phyloP scores from a whole-genome alignment of 495 filamentous ascomycete species.

The Xylaria castorea region DNA sequence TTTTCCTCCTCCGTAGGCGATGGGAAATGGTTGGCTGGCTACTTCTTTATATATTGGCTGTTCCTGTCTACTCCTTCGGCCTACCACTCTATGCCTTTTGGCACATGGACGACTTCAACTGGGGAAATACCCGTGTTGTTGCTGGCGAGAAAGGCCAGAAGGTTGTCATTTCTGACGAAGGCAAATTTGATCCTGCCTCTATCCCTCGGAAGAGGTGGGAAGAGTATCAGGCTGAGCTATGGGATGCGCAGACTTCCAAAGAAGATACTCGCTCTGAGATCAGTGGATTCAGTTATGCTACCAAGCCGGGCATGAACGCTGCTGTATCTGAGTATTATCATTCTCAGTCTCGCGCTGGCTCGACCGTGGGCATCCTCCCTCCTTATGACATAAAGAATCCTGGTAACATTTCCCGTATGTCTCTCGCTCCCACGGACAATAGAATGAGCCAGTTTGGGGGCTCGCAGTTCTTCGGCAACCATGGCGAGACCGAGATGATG shows the following conservation, averaged over 20 bases:
- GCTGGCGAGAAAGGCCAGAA: constrained; percentile 95
- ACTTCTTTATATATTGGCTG: constrained; percentile 91
- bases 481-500: constrained; percentile 72
- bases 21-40: constrained; percentile 99
- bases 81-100: constrained; percentile 97
- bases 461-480: constrained; percentile 58
- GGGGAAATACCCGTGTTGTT: constrained; percentile 96
- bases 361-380: constrained; percentile 65
- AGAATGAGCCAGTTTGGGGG: constrained; percentile 60
- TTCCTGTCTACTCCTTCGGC: constrained; percentile 89
- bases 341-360: constrained; percentile 72
- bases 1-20: constrained; percentile 93
- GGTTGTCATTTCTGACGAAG: constrained; percentile 94
- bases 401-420: constrained; percentile 69
- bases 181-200: constrained; percentile 91
- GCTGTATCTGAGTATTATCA: constrained; percentile 68
- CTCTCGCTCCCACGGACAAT: constrained; percentile 75
- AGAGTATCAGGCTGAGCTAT: constrained; percentile 96
- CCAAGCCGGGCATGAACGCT: constrained; percentile 69
- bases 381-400: constrained; percentile 43
- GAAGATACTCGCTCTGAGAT: constrained; percentile 88
- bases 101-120: constrained; percentile 99
- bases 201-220: constrained; percentile 99
- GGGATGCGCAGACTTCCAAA: constrained; percentile 85
- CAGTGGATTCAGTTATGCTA: constrained; percentile 90